Percentiles rank a stretch among this genome's conserved stretches.
Conservation (phyloP, 1,284 basidiomycete species). For the Ceraceosorus guamensis region DNA sequence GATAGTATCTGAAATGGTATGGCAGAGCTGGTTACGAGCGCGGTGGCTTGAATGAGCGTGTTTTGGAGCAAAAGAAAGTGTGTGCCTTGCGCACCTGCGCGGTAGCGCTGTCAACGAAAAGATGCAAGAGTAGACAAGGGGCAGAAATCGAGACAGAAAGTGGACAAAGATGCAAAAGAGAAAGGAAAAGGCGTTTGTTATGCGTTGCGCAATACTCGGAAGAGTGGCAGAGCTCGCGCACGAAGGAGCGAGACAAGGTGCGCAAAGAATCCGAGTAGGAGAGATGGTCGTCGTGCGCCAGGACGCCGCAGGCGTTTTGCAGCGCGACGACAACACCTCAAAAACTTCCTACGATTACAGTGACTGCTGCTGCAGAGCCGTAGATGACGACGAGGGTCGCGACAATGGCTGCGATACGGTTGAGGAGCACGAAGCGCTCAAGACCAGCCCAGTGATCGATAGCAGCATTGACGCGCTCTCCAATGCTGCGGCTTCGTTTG, state of each 20-base stretch:
- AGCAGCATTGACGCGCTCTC: background rate
- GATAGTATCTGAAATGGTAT: background rate
- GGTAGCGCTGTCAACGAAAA: background rate
- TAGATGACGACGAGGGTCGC: constrained; percentile 10
- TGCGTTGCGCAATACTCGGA: too few species aligned
- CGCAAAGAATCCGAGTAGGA: too few species aligned
- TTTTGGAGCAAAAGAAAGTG: background rate
- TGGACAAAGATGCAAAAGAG: background rate
- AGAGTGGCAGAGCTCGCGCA: too few species aligned
- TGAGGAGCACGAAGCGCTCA: constrained; percentile 26
- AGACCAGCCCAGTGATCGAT: constrained; percentile 5
- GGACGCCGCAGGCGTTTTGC: too few species aligned
- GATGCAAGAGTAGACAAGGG: background rate
- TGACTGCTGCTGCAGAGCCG: background rate
- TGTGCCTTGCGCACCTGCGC: background rate
- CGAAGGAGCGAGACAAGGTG: too few species aligned
- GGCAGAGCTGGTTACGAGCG: background rate
- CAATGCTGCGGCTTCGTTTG: background rate
- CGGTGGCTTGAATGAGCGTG: background rate
- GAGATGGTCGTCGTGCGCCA: too few species aligned
- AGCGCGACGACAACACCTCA: background rate
- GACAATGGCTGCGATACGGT: constrained; percentile 21
- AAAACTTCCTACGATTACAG: background rate
- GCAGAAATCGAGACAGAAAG: background rate
- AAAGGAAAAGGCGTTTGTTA: background rate